Evolutionary conservation across 345 rosid species (phyloP).

Genomic region (Pistacia atlantica): DNA sequence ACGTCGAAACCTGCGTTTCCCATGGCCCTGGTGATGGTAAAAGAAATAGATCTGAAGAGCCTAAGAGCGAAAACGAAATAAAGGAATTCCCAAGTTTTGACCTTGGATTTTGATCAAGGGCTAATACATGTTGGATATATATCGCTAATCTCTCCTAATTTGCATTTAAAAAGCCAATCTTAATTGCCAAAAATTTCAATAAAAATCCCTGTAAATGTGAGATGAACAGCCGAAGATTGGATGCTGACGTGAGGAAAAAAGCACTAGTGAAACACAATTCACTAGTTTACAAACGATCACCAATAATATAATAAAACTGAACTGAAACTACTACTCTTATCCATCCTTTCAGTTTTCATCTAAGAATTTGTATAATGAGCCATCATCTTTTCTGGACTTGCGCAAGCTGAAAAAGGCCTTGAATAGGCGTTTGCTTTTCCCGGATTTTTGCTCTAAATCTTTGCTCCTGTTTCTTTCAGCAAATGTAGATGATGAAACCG

Average conservation of each 20-base stretch:
- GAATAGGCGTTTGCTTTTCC: conserved; percentile 57
- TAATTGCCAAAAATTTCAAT: background rate
- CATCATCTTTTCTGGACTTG: conserved; percentile 46
- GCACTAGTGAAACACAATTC: background rate
- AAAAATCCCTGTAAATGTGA: too few species aligned
- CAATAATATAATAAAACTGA: background rate
- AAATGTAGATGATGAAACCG: conserved; percentile 39
- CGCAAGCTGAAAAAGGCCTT: conserved; percentile 74
- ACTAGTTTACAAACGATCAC: background rate
- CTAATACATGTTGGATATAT: background rate
- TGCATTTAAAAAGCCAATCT: background rate
- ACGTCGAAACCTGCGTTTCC: background rate
- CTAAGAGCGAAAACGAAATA: conserved; percentile 17
- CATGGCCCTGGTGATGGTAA: conserved; percentile 10
- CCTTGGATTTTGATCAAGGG: conserved; percentile 49
- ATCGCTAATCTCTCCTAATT: background rate
- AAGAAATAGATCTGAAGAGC: conserved; percentile 1
- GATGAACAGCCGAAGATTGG: too few species aligned
- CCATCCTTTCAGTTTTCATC: conserved; percentile 33
- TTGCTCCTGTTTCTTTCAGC: conserved; percentile 34
- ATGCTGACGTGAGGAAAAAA: too few species aligned
- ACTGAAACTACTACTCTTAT: background rate
- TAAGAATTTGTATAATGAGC: conserved; percentile 29
- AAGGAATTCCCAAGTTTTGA: conserved; percentile 50
- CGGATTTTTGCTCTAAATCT: conserved; percentile 40